These are phyloP conservation scores for Lunasporangiospora selenospora DNA, from an alignment of 192 early-diverging fungal genomes.

Conservation along the genomic window DNA sequence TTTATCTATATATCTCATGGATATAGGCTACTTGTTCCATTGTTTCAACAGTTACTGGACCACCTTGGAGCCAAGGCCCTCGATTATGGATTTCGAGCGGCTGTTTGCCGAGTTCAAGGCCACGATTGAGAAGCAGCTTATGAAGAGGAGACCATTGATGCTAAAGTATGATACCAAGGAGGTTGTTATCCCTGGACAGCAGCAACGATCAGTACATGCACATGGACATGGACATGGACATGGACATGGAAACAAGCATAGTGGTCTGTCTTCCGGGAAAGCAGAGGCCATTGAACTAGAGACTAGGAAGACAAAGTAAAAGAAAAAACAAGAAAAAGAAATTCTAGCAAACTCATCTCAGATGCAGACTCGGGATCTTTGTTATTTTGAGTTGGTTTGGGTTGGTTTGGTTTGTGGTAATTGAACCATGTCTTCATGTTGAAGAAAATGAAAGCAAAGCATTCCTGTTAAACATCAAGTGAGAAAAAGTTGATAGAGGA, in stretches of 20 bases:
- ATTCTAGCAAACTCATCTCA: neutral
- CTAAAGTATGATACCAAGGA: constrained; percentile 32
- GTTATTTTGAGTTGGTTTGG: too few species aligned
- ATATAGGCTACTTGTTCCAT: constrained; percentile 74
- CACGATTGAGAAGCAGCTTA: constrained; percentile 56
- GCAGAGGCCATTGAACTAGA: constrained; percentile 19
- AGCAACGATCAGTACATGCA: neutral
- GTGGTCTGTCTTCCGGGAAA: neutral
- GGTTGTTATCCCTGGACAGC: constrained; percentile 4
- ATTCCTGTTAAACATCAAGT: neutral
- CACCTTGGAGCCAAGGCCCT: constrained; percentile 56
- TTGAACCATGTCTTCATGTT: neutral
- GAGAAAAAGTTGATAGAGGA: too few species aligned
- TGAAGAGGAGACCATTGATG: constrained; percentile 50
- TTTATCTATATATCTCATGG: too few species aligned
- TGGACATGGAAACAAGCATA: neutral
- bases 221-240: neutral
- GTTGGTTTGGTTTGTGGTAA: too few species aligned
- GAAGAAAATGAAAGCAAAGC: neutral
- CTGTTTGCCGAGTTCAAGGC: constrained; percentile 68
- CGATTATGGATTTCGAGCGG: constrained; percentile 75
- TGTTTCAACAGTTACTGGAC: constrained; percentile 72
- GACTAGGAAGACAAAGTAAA: constrained; percentile 16
- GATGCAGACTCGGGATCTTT: too few species aligned
- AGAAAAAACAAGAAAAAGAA: neutral